phyloP scores from a whole-genome alignment of 148 eudicot genomes.

The Rhododendron kiyosumense region DNA sequence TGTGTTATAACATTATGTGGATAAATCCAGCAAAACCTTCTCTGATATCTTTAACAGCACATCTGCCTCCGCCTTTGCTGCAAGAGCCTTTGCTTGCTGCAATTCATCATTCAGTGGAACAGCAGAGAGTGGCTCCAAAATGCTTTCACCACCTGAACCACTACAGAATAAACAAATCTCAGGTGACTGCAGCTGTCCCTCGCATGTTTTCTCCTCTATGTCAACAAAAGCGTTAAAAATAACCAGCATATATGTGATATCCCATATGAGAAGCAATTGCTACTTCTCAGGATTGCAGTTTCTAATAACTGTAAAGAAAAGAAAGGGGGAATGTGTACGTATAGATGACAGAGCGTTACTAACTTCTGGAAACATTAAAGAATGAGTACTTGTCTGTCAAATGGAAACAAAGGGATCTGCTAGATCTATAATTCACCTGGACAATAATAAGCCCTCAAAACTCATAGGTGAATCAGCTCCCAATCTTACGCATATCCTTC shows the following conservation, averaged over 20 bases:
- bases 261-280: background rate
- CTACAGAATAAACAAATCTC: slow-evolving; percentile 37
- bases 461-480: slow-evolving; percentile 37
- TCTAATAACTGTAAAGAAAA: background rate
- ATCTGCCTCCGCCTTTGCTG: slow-evolving; percentile 76
- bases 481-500: slow-evolving; percentile 85
- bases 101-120: slow-evolving; percentile 89
- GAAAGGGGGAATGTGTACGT: background rate
- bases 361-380: background rate
- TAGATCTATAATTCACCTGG: slow-evolving; percentile 52
- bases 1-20: background rate
- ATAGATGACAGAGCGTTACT: background rate
- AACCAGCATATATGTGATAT: background rate
- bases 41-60: slow-evolving; percentile 76
- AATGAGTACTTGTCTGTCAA: background rate
- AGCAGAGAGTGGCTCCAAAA: slow-evolving; percentile 86
- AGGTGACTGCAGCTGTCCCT: slow-evolving; percentile 4
- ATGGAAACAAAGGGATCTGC: background rate
- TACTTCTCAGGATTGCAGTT: background rate
- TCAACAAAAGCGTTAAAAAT: background rate
- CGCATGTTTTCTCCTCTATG: background rate
- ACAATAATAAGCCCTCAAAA: slow-evolving; percentile 73
- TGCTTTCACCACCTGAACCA: slow-evolving; percentile 74
- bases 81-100: slow-evolving; percentile 70
- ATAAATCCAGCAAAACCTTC: slow-evolving; percentile 47